Evolutionary conservation across 768 basidiomycete genomes (phyloP).

Genomic region (Sporobolomyces roseus): DNA sequence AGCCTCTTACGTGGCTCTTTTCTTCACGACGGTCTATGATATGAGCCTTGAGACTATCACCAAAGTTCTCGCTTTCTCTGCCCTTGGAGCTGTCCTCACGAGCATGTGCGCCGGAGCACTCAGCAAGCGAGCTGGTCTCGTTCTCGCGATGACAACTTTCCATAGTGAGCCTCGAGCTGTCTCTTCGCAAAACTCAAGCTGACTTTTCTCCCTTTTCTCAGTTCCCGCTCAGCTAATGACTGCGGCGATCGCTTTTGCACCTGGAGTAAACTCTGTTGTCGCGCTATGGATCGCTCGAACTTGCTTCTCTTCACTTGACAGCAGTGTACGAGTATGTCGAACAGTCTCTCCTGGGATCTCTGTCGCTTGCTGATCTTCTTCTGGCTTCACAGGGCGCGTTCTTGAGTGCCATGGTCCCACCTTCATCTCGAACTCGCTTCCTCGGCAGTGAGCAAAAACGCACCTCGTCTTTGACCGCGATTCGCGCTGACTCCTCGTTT

Average conservation of each 20-base stretch:
- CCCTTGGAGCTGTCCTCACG: slow-evolving; percentile 19
- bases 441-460: slow-evolving; percentile 18
- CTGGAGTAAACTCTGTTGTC: background rate
- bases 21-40: background rate
- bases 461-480: no score
- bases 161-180: background rate
- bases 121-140: slow-evolving; percentile 21
- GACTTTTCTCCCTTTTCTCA: background rate
- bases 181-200: background rate
- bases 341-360: background rate
- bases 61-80: slow-evolving; percentile 4
- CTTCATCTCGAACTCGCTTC: slow-evolving; percentile 13
- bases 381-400: slow-evolving; percentile 14
- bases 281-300: slow-evolving; percentile 19
- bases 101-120: slow-evolving; percentile 19
- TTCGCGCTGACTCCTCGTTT: no score
- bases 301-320: slow-evolving; percentile 20
- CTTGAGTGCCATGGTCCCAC: slow-evolving; percentile 19
- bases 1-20: slow-evolving; percentile 28
- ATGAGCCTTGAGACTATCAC: slow-evolving; percentile 7
- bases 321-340: slow-evolving; percentile 7
- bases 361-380: background rate
- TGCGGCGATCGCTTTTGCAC: slow-evolving; percentile 13
- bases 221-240: slow-evolving; percentile 30
- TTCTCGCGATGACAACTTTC: slow-evolving; percentile 17